Base-by-base conservation (phyloP, 2,329 filamentous ascomycete species). In the Truncatella angustata region DNA sequence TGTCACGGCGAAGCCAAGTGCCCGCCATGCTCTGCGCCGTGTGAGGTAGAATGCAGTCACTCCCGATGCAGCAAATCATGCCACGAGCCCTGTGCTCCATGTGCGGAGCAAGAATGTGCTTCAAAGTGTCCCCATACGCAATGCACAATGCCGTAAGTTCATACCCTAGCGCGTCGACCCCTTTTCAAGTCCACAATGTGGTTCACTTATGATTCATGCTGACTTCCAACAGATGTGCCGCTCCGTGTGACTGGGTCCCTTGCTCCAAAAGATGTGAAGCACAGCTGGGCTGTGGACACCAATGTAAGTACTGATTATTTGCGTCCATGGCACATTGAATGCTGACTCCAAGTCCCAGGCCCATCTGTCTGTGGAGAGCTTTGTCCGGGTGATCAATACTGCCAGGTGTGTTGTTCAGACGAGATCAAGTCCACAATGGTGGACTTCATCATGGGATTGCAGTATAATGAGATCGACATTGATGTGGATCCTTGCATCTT, bases 171-270 rank as follows among this genome's bases (percentile, higher is more conserved):
- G 11, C 5, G 14, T 6, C 18, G 5, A 24, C 32, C 5, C n/a
- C n/a, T n/a, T n/a, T n/a, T n/a, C n/a, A n/a, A n/a, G n/a, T n/a
- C n/a, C n/a, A n/a, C n/a, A n/a, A n/a, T n/a, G n/a, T n/a, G n/a
- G n/a, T n/a, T n/a, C 12, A 34, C 4, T 26, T 43, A 4, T 35
- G 42, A 24, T 30, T 32, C 14, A 42, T 20, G 20, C 36, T 54
- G 18, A 50, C 16, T 16, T 34, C 24, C 26, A 3, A 16, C 39
- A 58, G 55, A 3, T 90, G 87, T 55, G 83, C 84, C 0, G 86
- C 80, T 0, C 86, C 87, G 0, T 91, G 86, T 61, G 73, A 87
- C 56, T 78, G 82, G 68, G 61, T 88, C 0, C 87, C 87, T 1
- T 91, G 86, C 62, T 79, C 78, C 1, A 65, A 74, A 57, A 73